Evolutionary conservation across 2,329 filamentous ascomycete genomes (phyloP), one percentile per base, ranked within the genome.

Genomic region (Aspergillus persii): DNA sequence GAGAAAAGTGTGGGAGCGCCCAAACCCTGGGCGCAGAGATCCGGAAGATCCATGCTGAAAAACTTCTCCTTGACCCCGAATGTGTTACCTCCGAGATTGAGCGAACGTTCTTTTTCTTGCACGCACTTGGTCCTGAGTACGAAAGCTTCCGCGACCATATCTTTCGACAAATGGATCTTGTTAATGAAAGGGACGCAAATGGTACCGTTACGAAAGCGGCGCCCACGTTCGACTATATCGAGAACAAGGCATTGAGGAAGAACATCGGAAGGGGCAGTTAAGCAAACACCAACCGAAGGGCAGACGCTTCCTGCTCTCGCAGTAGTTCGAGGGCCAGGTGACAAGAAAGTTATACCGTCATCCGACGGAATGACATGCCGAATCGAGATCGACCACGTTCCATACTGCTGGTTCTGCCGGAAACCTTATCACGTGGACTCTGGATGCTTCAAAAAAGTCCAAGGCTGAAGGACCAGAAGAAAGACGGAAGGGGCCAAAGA

Each of bases 181-280:
- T 50, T 31, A 50, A 50, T 50, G 48, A 50, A 31, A 50, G 48
- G 48, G 48, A 50, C 26, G 26, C 2, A 31, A 50, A 50, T 50
- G 48, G 48, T 5, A 50, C n/a, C 29, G 30, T 50, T 27, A 50
- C 48, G 2, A 50, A 30, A 31, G 48, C 48, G 26, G 48, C 29
- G 26, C 48, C 48, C 26, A 50, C 48, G 15, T 50, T 50, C 48
- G 48, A 50, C 48, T 50, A 50, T n/a, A 50, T 50, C 8, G 48
- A 50, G 15, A 29, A 50, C 48, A 50, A 50, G 48, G 48, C 30
- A 50, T 50, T 30, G 48, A 50, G 26, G 48, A 50, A 50, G 48
- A 50, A 8, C 48, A 50, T 50, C 30, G 48, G 8, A 48, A 50
- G 48, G 48, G 48, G 11, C 27, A 50, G 11, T 8, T 50, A 3